Conservation (phyloP, 225 moss, liverwort and hornwort species). For the Marchantia paleacea region DNA sequence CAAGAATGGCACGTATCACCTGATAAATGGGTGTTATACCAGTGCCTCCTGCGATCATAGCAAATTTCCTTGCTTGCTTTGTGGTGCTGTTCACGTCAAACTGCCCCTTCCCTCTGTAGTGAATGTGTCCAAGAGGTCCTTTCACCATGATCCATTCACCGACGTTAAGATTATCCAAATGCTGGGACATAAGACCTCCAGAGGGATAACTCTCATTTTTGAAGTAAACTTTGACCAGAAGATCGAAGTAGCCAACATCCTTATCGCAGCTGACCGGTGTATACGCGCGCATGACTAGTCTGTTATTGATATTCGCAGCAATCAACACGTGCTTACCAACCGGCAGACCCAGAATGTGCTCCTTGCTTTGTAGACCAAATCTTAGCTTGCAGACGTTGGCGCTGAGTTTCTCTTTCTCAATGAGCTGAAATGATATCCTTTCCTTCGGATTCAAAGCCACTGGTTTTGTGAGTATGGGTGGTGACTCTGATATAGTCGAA, state of each 20-base stretch:
- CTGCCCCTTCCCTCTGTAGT: slow-evolving; percentile 58
- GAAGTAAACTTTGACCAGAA: slow-evolving; percentile 75
- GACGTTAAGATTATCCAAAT: slow-evolving; percentile 49
- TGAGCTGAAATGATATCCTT: slow-evolving; percentile 51
- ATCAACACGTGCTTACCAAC: slow-evolving; percentile 81
- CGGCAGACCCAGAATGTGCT: slow-evolving; percentile 73
- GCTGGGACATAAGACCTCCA: slow-evolving; percentile 78
- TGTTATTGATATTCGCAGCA: slow-evolving; percentile 56
- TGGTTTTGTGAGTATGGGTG: slow-evolving; percentile 17
- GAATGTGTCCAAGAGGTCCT: slow-evolving; percentile 73
- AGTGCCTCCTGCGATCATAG: slow-evolving; percentile 85
- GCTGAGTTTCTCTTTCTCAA: slow-evolving; percentile 64
- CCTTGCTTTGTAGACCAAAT: slow-evolving; percentile 65
- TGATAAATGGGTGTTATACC: slow-evolving; percentile 95
- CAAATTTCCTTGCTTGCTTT: slow-evolving; percentile 43
- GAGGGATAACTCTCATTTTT: slow-evolving; percentile 44
- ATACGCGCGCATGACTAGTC: slow-evolving; percentile 83
- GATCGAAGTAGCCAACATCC: slow-evolving; percentile 77
- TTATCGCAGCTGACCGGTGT: slow-evolving; percentile 78
- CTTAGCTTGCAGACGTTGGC: slow-evolving; percentile 64
- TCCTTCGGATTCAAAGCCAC: slow-evolving; percentile 76
- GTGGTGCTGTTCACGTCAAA: slow-evolving; percentile 47
- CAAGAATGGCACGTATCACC: slow-evolving; percentile 68
- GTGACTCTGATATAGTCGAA: slow-evolving; percentile 17
- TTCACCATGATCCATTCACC: slow-evolving; percentile 71